Evolutionary conservation across 306 rosid genomes (phyloP), one percentile per base, ranked within the genome.

Genomic region (Erythrophleum fordii): DNA sequence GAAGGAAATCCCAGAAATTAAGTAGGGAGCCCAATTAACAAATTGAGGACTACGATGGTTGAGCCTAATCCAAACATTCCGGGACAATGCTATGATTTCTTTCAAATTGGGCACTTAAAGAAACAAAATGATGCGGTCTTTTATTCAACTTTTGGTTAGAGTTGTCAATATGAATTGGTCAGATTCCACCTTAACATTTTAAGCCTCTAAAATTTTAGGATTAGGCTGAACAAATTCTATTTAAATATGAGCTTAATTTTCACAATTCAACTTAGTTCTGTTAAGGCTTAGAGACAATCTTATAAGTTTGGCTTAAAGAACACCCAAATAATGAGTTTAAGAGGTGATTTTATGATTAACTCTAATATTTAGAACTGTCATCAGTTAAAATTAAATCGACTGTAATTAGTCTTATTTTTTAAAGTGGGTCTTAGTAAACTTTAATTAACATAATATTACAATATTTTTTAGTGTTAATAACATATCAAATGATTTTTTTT

Each of bases 1-100:
- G 48, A 76, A 45, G 35, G 18, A 61, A 31, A 76, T 76, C 61
- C 80, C 80, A n/a, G 72, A 62, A 45, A 61, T 28, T 11, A 61
- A 28, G 59, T 23, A 11, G 20, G 25, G 29, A 45, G 29, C 72
- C 48, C 18, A n/a, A 45, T 62, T 46, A 31, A 46, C 60, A 76
- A 62, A 18, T 46, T 13, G 46, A 31, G 34, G 25, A 20, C 29
- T 9, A 26, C 14, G 70, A 76, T 8, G 41, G 34, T 11, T 28
- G 49, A 11, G 23, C 13, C 0, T 23, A 76, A 23, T 73, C 80
- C 80, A 46, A 45, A 8, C 11, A 51, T 11, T 26, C 34, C 20
- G 34, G 20, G 72, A 76, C 80, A 76, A 44, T 45, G 22, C 29
- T 45, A 13, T 61, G 46, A 61, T 45, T 6, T 1, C 29, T 1